phyloP scores from a whole-genome alignment of 1,139 yeast genomes.

The Debaryomyces coudertii region DNA sequence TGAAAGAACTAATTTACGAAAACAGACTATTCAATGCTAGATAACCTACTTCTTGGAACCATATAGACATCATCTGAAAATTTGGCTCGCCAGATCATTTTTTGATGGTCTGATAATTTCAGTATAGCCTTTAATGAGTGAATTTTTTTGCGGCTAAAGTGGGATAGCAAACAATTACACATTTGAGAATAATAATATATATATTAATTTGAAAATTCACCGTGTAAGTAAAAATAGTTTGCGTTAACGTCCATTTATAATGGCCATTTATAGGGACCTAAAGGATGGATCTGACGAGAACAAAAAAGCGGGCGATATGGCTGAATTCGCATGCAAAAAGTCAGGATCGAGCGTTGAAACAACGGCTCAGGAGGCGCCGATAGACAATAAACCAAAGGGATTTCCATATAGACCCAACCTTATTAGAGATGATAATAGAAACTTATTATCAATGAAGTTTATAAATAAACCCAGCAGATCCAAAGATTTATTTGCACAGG shows the following conservation, averaged over 20 bases:
- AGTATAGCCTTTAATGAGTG: background rate
- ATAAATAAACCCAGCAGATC: constrained; percentile 48
- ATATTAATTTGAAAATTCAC: background rate
- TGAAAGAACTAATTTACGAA: background rate
- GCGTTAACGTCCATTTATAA: constrained; percentile 1
- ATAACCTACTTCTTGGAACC: background rate
- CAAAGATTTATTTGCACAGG: constrained; percentile 32
- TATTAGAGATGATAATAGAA: background rate
- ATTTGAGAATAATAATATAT: constrained; percentile 2
- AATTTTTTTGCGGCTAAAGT: constrained; percentile 9
- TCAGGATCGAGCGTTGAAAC: background rate
- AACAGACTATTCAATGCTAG: background rate
- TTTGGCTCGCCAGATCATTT: background rate
- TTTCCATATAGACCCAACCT: background rate
- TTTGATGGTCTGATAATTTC: background rate
- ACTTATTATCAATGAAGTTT: constrained; percentile 40
- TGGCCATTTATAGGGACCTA: background rate
- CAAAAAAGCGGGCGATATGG: background rate
- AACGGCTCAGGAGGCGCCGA: background rate
- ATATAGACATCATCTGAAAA: background rate
- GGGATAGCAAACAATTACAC: constrained; percentile 9
- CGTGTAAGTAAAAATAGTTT: background rate
- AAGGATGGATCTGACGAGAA: background rate
- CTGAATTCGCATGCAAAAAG: background rate
- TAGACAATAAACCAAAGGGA: background rate